These are phyloP conservation scores for Eutrema heterophyllum DNA, from an alignment of 345 rosid species.

Conservation along the genomic window DNA sequence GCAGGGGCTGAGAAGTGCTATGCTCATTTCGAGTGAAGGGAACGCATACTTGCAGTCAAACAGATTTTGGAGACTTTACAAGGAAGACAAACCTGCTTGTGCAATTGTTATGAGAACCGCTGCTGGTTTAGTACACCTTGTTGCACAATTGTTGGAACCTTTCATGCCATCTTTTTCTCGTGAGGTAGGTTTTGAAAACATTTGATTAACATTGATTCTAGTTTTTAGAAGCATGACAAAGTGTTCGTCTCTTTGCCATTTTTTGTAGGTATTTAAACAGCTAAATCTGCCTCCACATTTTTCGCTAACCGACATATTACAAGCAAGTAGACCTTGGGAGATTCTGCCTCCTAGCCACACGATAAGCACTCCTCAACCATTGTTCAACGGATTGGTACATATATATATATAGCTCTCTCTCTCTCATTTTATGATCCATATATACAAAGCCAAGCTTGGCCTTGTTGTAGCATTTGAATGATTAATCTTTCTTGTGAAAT, in stretches of 20 bases:
- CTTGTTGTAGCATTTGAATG: too few relatives aligned
- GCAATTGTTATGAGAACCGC: conserved; percentile 71
- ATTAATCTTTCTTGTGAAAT: background rate
- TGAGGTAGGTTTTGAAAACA: conserved; percentile 34
- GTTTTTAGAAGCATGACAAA: background rate
- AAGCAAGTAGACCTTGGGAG: conserved; percentile 73
- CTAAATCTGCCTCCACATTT: conserved; percentile 60
- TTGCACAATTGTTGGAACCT: conserved; percentile 80
- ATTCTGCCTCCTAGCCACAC: conserved; percentile 57
- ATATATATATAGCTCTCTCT: background rate
- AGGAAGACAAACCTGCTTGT: conserved; percentile 61
- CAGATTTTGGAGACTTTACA: conserved; percentile 88
- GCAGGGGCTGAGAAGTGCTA: conserved; percentile 78
- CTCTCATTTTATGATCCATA: background rate
- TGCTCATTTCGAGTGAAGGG: conserved; percentile 52
- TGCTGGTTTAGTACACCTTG: conserved; percentile 73
- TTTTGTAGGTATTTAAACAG: conserved; percentile 69
- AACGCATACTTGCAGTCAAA: conserved; percentile 60
- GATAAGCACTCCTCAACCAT: conserved; percentile 61
- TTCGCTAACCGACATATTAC: conserved; percentile 62
- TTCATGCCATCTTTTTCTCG: conserved; percentile 87
- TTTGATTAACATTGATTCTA: too few relatives aligned
- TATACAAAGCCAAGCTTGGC: too few relatives aligned
- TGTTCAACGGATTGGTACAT: conserved; percentile 69
- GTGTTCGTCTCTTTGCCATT: background rate